These are phyloP conservation scores for Neurospora crassa DNA, from an alignment of 2,329 filamentous ascomycete genomes.

Conservation along the genomic window DNA sequence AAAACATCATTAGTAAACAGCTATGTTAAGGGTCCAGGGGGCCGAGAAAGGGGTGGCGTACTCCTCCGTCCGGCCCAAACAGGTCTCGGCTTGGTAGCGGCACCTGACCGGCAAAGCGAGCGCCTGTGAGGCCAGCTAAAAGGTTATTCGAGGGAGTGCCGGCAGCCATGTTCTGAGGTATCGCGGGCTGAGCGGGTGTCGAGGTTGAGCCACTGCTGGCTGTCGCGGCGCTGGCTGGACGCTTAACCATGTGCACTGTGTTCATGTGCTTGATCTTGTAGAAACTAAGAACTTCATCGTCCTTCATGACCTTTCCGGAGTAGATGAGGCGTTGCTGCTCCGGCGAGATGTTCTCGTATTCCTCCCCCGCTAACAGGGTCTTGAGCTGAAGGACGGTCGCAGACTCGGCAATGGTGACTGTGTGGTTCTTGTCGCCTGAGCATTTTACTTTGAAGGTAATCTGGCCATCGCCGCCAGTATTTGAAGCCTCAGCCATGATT, in stretches of 20 bases:
- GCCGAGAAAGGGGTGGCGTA: constrained; percentile 39
- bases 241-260: constrained; percentile 94
- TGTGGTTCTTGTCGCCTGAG: constrained; percentile 81
- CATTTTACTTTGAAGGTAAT: constrained; percentile 97
- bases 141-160: constrained; percentile 74
- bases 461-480: constrained; percentile 56
- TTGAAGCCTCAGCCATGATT: constrained; percentile 56
- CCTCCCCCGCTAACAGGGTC: constrained; percentile 68
- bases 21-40: not conserved
- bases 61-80: constrained; percentile 90
- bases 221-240: constrained; percentile 73
- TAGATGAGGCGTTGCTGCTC: constrained; percentile 95
- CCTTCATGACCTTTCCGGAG: constrained; percentile 93
- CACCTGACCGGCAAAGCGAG: constrained; percentile 85
- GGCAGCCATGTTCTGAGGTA: constrained; percentile 70
- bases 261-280: constrained; percentile 97
- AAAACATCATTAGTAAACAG: constrained; percentile 8
- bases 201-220: constrained; percentile 32
- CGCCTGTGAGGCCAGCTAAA: constrained; percentile 81
- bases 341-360: constrained; percentile 77
- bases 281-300: constrained; percentile 70
- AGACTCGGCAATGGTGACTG: constrained; percentile 66
- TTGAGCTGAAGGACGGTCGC: constrained; percentile 82
- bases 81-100: constrained; percentile 78
- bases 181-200: constrained; percentile 44